Evolutionary conservation across 495 filamentous ascomycete genomes (phyloP), one percentile per base, ranked within the genome.

Genomic region (Lepidopterella palustris): DNA sequence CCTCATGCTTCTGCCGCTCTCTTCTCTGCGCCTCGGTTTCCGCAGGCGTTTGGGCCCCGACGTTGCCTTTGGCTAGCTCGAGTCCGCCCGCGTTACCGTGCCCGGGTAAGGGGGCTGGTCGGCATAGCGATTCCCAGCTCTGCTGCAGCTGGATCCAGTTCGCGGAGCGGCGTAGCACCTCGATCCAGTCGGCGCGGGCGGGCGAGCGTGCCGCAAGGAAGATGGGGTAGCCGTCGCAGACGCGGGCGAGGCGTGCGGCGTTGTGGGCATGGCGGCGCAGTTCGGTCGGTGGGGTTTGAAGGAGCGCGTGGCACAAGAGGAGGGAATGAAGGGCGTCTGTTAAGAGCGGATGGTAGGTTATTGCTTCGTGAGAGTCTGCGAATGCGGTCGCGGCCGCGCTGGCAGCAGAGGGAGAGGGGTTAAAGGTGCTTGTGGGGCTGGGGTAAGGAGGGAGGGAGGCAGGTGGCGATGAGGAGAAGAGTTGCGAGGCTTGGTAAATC

Each of bases 321-420:
- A 90, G 72, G 23, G 84, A 82, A 70, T 92, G 88, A 0, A 92
- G 78, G 3, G 84, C 84, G 56, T 92, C 88, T 4, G 83, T 84
- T 20, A 91, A 76, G 1, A 92, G 78, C 0, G 88, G 88, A 63
- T 92, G 88, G 68, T 88, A 92, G 15, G 87, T 91, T 3, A 90
- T 76, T 31, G 81, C 79, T 73, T 91, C 88, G 29, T 82, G 75
- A 53, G 71, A 68, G 65, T 79, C 11, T 65, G 74, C 55, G 67
- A 80, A 64, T 68, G 74, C 51, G 48, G 62, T 45, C 45, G 63
- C 60, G 13, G 62, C 56, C 8, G 65, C 57, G 3, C 45, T 50
- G 60, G 63, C 66, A 61, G 61, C 53, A 20, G 65, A 67, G 13
- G 40, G 8, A 26, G 32, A 18, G 58, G 45, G 4, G 27, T 4